These are phyloP conservation scores for Pichia sp. DNA, from an alignment of 1,139 yeast species.

Conservation along the genomic window DNA sequence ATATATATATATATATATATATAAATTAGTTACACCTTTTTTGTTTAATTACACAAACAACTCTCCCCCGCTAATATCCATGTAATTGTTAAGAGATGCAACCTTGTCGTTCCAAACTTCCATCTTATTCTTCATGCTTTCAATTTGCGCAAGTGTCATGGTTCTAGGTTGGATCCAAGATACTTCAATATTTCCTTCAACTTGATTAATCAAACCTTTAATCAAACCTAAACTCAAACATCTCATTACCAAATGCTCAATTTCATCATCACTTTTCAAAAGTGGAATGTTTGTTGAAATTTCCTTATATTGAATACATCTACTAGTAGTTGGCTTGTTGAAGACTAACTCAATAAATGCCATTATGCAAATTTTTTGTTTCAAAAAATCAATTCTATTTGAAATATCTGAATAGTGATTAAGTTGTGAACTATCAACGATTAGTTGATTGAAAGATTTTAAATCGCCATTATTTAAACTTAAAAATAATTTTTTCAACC, in stretches of 20 bases:
- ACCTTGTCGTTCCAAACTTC: slow-evolving; percentile 76
- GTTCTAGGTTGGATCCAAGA: slow-evolving; percentile 97
- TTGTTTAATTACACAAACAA: slow-evolving; percentile 43
- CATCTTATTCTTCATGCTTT: slow-evolving; percentile 66
- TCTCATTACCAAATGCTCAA: slow-evolving; percentile 87
- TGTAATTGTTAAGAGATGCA: slow-evolving; percentile 52
- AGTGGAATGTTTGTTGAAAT: slow-evolving; percentile 70
- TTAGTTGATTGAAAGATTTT: slow-evolving; percentile 43
- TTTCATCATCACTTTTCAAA: slow-evolving; percentile 55
- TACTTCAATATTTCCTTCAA: slow-evolving; percentile 66
- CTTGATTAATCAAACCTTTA: slow-evolving; percentile 85
- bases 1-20: too few species aligned
- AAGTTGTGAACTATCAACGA: slow-evolving; percentile 31
- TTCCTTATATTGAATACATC: slow-evolving; percentile 66
- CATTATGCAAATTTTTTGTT: slow-evolving; percentile 90
- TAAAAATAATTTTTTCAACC: slow-evolving; percentile 69
- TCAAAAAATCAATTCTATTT: slow-evolving; percentile 58
- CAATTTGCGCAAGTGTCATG: slow-evolving; percentile 74
- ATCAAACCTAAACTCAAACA: slow-evolving; percentile 79
- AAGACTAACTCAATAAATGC: slow-evolving; percentile 85
- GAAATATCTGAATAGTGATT: slow-evolving; percentile 52
- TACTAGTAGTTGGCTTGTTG: slow-evolving; percentile 65
- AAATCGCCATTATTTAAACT: slow-evolving; percentile 78
- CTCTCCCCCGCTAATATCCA: slow-evolving; percentile 52
- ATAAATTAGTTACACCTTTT: neutral